phyloP scores from a whole-genome alignment of 768 basidiomycete species.

The Rhodosporidiobolus odoratus region DNA sequence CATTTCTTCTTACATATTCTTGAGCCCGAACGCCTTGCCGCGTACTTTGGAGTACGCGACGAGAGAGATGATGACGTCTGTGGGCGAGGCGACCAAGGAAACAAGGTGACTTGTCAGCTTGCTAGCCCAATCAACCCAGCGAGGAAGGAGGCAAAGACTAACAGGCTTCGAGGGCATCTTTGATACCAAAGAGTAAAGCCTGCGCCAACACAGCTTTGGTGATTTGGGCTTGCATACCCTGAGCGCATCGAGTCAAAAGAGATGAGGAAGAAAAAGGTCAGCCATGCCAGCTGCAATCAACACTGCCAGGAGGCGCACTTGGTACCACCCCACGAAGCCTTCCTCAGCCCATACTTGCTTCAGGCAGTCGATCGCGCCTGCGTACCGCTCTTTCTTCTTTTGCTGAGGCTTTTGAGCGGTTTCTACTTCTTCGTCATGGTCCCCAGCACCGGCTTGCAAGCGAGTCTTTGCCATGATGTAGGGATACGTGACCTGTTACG shows the following conservation, averaged over 20 bases:
- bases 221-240: constrained; percentile 97
- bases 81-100: too few species aligned
- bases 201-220: constrained; percentile 92
- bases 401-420: constrained; percentile 6
- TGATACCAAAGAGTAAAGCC: constrained; percentile 91
- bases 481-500: constrained; percentile 75
- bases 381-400: constrained; percentile 51
- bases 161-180: constrained; percentile 79
- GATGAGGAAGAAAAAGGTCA: neutral
- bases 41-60: constrained; percentile 19
- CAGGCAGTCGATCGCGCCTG: constrained; percentile 74
- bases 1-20: neutral
- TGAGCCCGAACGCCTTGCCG: constrained; percentile 26
- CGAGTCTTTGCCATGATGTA: constrained; percentile 70
- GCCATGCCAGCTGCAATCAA: too few species aligned
- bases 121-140: too few species aligned
- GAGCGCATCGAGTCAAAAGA: constrained; percentile 11
- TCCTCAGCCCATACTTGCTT: constrained; percentile 64
- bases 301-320: constrained; percentile 67
- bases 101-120: neutral
- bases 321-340: constrained; percentile 90
- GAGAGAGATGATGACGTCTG: constrained; percentile 34
- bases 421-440: constrained; percentile 52
- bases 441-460: constrained; percentile 54
- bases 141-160: neutral